These are phyloP conservation scores for Acanthamoeba lenticulata DNA, from an alignment of 208 protist genomes.

Conservation along the genomic window DNA sequence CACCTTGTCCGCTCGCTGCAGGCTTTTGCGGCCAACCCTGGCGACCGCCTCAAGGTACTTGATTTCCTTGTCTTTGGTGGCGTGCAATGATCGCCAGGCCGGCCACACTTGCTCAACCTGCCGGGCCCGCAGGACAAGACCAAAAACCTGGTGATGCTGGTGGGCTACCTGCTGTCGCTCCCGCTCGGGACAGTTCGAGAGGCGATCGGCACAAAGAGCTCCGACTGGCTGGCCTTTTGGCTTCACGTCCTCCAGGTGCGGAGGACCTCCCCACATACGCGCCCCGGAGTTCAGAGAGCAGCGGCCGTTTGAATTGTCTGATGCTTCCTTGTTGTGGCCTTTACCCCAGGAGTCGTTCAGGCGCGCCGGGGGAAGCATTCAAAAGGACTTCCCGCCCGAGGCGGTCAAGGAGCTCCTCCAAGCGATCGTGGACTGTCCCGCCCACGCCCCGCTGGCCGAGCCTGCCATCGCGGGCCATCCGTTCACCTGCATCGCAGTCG, in stretches of 20 bases:
- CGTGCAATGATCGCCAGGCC: too few species aligned
- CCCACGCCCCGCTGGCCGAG: too few species aligned
- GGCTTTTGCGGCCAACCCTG: not conserved
- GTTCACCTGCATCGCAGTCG: too few species aligned
- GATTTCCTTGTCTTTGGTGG: too few species aligned
- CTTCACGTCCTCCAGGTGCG: not conserved
- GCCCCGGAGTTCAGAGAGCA: too few species aligned
- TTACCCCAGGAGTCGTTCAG: not conserved
- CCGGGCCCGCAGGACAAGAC: not conserved
- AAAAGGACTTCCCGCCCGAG: too few species aligned
- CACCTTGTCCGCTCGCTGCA: not conserved
- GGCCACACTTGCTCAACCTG: not conserved
- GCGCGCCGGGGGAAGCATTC: not conserved
- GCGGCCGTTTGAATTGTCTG: not conserved
- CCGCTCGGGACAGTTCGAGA: not conserved
- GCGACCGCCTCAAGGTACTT: not conserved
- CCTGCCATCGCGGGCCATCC: too few species aligned
- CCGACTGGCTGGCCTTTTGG: not conserved
- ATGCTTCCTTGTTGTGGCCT: too few species aligned
- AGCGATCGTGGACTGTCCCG: too few species aligned
- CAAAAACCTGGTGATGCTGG: constrained; percentile 40
- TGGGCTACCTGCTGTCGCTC: not conserved
- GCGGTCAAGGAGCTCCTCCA: too few species aligned
- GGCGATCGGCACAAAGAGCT: too few species aligned
- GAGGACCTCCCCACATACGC: not conserved